Evolutionary conservation across 805 yeast genomes (phyloP), one percentile per base, ranked within the genome.

Genomic region (Spathaspora boniae): DNA sequence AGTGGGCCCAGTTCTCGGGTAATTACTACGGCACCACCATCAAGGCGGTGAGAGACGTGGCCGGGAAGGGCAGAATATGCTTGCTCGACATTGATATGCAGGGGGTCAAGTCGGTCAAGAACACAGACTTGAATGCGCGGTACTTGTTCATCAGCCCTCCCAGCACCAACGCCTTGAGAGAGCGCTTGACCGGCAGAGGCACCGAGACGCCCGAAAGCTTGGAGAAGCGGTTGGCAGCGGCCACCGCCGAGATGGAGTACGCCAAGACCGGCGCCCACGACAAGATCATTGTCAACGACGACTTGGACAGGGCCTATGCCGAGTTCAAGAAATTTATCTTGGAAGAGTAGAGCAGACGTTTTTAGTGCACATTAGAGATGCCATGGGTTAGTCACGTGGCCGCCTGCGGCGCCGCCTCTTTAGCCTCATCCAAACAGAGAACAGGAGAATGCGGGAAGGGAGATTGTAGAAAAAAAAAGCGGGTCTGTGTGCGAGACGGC

Each of bases 1-100:
- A 93, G 65, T 87, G 95, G 93, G 98, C 99, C 4, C 93, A 88
- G 64, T 93, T 93, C 55, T 86, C 96, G 9, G 98, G 98, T 34
- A 93, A 93, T 72, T 89, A 85, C 72, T 93, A 93, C 64, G 99
- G 99, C 40, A 93, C 98, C 33, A 72, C 96, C 31, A 72, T 87
- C 51, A 82, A 78, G 54, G 82, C 96, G 20, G 97, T 93, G 30
- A 74, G 84, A 49, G 82, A 80, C 44, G 89, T 85, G 29, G 59
- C 74, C 33, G 61, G 63, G 34, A 58, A 72, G 41, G 85, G 87
- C 50, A 78, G 74, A 60, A 82, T 81, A 35, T 93, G 98, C 69
- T 81, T 93, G 44, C 72, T 93, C 56, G 99, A 93, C 64, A 93
- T 93, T 47, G 99, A 93, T 74, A 89, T 91, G 97, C 98, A 93